These are phyloP conservation scores for Mediolabrus comicus DNA, from an alignment of 108 stramenopile genomes.

Conservation along the genomic window DNA sequence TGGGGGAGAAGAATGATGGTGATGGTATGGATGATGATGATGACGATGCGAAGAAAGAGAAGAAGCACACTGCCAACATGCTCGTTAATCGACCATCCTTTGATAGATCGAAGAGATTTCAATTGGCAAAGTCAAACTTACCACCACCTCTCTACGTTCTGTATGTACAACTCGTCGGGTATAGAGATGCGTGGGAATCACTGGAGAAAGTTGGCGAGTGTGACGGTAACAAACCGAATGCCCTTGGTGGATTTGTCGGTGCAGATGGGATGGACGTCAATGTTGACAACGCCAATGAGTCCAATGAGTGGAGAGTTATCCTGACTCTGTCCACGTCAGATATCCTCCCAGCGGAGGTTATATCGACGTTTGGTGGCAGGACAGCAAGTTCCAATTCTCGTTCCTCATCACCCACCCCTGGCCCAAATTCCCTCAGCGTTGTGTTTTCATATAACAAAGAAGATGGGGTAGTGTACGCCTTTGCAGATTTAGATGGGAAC, in stretches of 20 bases:
- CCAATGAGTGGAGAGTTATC: constrained; percentile 21
- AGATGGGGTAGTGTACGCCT: constrained; percentile 26
- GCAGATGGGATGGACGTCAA: constrained; percentile 22
- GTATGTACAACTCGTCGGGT: constrained; percentile 61
- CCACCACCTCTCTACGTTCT: constrained; percentile 68
- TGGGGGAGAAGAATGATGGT: neutral
- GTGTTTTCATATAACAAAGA: constrained; percentile 15
- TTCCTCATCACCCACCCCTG: neutral
- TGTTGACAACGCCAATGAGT: constrained; percentile 4
- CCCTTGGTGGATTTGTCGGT: constrained; percentile 27
- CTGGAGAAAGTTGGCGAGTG: constrained; percentile 23
- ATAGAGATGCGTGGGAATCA: constrained; percentile 55
- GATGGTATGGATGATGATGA: constrained; percentile 29
- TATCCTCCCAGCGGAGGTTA: constrained; percentile 28
- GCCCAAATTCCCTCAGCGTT: neutral
- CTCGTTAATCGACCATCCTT: constrained; percentile 21
- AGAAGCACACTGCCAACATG: constrained; percentile 27
- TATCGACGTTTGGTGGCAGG: constrained; percentile 18
- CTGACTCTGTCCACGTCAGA: constrained; percentile 18
- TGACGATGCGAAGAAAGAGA: constrained; percentile 18
- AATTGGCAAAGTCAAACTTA: constrained; percentile 55
- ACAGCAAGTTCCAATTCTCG: neutral
- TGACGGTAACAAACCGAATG: neutral
- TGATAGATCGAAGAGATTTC: constrained; percentile 51
- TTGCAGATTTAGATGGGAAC: neutral